Base-by-base conservation (phyloP, 371 early-diverging fungal species). In the Mucor ambiguus region DNA sequence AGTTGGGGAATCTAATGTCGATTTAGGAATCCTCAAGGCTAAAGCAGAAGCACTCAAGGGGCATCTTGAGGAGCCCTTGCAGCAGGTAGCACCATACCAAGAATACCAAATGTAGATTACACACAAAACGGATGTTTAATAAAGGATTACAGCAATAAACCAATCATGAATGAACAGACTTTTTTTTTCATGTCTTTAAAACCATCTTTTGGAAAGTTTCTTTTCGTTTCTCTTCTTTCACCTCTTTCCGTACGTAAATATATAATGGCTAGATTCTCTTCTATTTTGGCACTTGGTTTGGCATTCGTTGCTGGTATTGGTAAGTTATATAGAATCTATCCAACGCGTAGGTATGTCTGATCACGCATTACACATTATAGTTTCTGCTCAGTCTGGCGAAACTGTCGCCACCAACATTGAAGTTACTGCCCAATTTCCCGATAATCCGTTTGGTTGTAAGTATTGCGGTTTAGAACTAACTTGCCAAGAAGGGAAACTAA, bases 1-100 rank as follows among this genome's bases (percentile, higher is more conserved):
- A 11, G 89, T 91, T 0, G 89, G 88, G 37, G 79, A 84, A 38
- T 74, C 79, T 28, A 72, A 80, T 7, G 87, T 87, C 12, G 89
- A 89, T 65, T 75, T 90, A 9, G 92, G 91, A 8, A 85, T 91
- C 43, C 73, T 93, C 38, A 87, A 85, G 67, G 87, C 89, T 9
- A 93, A 93, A 86, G 78, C 82, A 18, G 82, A 86, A 49, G 89
- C 86, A 8, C 67, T 87, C 38, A 79, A 80, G 32, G 72, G 78
- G 37, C 89, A 89, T 71, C 71, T 89, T 57, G 83, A 87, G 68
- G 86, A 83, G 54, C 89, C 89, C 16, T 71, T 89, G 43, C 77
- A 74, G 38, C 77, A 75, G 71, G 79, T 85, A 8, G 84, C 84
- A 59, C 74, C 82, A 59, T 84, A 83, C 44, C 69, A 73, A 57